phyloP scores from a whole-genome alignment of 805 yeast species.

The Candida boleticola region DNA sequence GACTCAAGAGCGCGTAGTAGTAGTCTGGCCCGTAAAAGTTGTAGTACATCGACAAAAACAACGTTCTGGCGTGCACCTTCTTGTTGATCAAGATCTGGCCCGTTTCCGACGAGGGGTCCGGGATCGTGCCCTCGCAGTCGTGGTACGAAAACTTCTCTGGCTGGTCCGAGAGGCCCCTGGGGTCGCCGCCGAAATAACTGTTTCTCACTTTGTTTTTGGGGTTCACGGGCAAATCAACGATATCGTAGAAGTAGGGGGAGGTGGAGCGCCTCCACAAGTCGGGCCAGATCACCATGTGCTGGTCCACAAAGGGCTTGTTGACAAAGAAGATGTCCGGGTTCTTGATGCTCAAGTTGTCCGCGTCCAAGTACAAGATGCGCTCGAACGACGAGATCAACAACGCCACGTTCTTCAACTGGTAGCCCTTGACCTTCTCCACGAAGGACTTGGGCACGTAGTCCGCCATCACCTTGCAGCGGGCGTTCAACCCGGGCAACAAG shows the following conservation, averaged over 20 bases:
- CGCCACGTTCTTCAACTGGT: constrained; percentile 37
- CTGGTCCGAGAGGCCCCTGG: constrained; percentile 16
- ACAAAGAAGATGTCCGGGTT: constrained; percentile 36
- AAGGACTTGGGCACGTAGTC: constrained; percentile 33
- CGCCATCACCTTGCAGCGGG: constrained; percentile 44
- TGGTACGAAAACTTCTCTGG: constrained; percentile 18
- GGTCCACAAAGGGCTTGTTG: constrained; percentile 30
- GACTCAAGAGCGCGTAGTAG: constrained; percentile 37
- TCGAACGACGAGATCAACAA: constrained; percentile 36
- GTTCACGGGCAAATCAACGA: constrained; percentile 27
- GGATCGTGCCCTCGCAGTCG: constrained; percentile 29
- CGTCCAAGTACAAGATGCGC: constrained; percentile 35
- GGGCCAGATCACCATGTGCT: constrained; percentile 37
- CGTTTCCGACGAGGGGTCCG: constrained; percentile 39
- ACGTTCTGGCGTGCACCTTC: constrained; percentile 27
- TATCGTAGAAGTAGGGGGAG: constrained; percentile 34
- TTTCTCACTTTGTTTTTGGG: constrained; percentile 20
- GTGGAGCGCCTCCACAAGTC: constrained; percentile 43
- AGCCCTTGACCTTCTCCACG: constrained; percentile 23
- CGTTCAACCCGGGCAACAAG: constrained; percentile 32
- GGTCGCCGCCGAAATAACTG: constrained; percentile 26
- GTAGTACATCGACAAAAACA: constrained; percentile 36
- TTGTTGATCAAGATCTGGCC: constrained; percentile 39
- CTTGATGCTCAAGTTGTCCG: constrained; percentile 35
- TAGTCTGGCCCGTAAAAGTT: constrained; percentile 36